These are phyloP conservation scores for Pseudogymnoascus sp. DNA, from an alignment of 2,329 filamentous ascomycete species.

Conservation along the genomic window DNA sequence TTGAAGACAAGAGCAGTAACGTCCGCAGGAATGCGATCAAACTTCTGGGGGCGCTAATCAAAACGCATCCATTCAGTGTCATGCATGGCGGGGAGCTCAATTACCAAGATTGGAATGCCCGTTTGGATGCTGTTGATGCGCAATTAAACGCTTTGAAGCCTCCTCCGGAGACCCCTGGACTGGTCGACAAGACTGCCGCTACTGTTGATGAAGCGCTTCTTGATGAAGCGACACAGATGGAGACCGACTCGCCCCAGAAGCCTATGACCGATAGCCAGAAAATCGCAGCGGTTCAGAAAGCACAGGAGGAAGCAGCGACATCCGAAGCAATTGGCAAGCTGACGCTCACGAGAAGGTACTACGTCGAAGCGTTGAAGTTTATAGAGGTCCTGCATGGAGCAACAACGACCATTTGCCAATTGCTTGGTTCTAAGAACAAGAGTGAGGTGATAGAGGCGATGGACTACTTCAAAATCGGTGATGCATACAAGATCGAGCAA, in stretches of 20 bases:
- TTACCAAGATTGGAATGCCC: conserved; percentile 74
- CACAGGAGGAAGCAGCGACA: conserved; percentile 78
- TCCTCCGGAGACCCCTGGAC: conserved; percentile 63
- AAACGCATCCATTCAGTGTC: conserved; percentile 88
- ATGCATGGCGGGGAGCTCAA: conserved; percentile 85
- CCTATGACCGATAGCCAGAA: conserved; percentile 76
- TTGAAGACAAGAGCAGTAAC: conserved; percentile 98
- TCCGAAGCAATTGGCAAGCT: conserved; percentile 83
- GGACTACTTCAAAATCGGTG: conserved; percentile 93
- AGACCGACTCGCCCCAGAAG: conserved; percentile 58
- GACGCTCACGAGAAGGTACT: conserved; percentile 82
- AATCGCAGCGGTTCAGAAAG: conserved; percentile 65
- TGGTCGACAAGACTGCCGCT: conserved; percentile 58
- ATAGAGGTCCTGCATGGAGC: conserved; percentile 85
- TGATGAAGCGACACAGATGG: conserved; percentile 80
- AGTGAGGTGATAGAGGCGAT: conserved; percentile 98
- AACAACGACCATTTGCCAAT: conserved; percentile 72
- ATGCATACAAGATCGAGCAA: conserved; percentile 93
- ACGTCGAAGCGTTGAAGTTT: conserved; percentile 86
- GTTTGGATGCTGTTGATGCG: conserved; percentile 73
- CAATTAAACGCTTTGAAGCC: conserved; percentile 78
- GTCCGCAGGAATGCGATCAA: conserved; percentile 94
- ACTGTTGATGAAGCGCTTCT: conserved; percentile 71
- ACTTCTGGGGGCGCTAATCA: conserved; percentile 76
- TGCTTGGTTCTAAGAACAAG: conserved; percentile 92